Base-by-base conservation (phyloP, 257 asterid species). In the Fraxinus pennsylvanica region DNA sequence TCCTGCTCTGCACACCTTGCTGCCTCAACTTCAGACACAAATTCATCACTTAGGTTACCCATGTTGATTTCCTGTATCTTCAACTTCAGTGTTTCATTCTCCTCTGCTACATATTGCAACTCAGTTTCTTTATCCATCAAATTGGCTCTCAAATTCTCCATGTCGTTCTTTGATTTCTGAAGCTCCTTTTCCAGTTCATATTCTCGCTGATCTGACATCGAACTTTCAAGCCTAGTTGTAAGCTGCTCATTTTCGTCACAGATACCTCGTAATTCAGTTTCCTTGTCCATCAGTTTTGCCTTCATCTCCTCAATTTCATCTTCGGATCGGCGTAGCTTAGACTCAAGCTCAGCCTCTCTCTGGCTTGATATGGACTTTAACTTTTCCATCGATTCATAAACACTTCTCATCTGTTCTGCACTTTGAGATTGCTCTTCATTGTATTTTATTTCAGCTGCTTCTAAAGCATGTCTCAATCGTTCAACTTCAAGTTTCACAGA, bases 251-350 rank as follows among this genome's bases (percentile, higher is more conserved):
- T 96, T 85, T 93, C 97, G 82, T 93, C 97, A 8, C 94, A 90
- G 30, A 93, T 92, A 19, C 96, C 93, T 69, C 93, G 98, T 75
- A 96, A 73, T 79, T 93, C 97, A 2, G 93, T 91, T 75, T 96
- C 98, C 80, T 93, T 96, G 68, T 93, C 97, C 98, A 96, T 90
- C 22, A 96, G 83, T 73, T 91, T 89, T 0, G 96, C 97, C 85
- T 87, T 94, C 75, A 96, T 68, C 83, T 92, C 97, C 84, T 96
- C 98, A 1, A 93, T 85, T 76, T 88, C 90, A 27, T 77, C 71
- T 65, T 80, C 87, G 4, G 87, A 85, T 78, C 74, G 86, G 54
- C 73, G 76, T 30, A 92, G 80, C 73, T 84, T 90, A 3, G 71
- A 79, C 78, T 87, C 87, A 14, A 96, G 83, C 84, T 89, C 91